These are phyloP conservation scores for Eucalyptus regnans DNA, from an alignment of 345 rosid species.

Conservation along the genomic window DNA sequence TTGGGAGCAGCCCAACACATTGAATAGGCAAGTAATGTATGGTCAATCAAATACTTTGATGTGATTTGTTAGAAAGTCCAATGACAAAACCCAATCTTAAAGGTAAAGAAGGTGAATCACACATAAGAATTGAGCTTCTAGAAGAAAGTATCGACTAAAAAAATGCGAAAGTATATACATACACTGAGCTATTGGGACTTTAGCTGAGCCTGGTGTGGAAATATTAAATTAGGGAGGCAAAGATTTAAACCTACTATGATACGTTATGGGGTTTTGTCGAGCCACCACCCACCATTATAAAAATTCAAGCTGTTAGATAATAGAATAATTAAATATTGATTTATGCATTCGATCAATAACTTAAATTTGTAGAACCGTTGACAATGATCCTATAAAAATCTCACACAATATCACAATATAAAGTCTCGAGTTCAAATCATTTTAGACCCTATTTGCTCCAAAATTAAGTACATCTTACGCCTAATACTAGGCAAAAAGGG, in stretches of 20 bases:
- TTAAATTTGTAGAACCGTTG: fast-evolving
- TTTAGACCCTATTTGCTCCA: background rate
- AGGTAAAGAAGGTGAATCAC: background rate
- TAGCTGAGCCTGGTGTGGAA: fast-evolving
- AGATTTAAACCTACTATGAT: fast-evolving
- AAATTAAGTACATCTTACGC: no score
- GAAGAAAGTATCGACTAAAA: background rate
- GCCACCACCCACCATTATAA: fast-evolving
- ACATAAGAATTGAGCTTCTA: background rate
- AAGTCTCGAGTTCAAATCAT: fast-evolving
- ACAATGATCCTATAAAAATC: no score
- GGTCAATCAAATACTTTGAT: background rate
- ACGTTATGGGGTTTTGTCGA: no score
- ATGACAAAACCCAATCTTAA: background rate
- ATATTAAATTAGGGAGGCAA: background rate
- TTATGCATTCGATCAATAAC: background rate
- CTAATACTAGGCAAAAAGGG: background rate
- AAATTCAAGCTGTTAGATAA: no score
- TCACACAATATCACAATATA: fast-evolving
- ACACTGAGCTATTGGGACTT: background rate
- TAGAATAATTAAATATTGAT: no score
- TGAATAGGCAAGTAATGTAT: background rate
- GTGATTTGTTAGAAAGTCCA: background rate
- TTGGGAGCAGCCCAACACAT: background rate
- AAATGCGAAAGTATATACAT: background rate